Evolutionary conservation across 805 yeast genomes (phyloP).

Genomic region (Teunomyces stri): DNA sequence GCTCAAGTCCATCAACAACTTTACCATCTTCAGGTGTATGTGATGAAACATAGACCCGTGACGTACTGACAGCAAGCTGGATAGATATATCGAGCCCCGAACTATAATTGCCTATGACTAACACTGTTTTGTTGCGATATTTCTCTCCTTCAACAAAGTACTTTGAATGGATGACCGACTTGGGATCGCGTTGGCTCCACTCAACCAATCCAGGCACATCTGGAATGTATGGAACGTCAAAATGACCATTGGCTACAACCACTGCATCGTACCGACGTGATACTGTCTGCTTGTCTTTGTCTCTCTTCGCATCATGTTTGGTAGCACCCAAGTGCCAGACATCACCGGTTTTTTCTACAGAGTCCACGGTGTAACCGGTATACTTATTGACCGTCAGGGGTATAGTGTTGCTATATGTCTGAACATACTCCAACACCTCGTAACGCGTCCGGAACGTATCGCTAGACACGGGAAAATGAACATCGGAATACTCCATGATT

Average conservation of each 20-base stretch:
- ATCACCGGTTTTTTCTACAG: conserved; percentile 11
- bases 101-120: conserved; percentile 34
- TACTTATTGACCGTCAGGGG: conserved; percentile 8
- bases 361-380: conserved; percentile 11
- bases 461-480: conserved; percentile 15
- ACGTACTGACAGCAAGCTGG: conserved; percentile 11
- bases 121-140: conserved; percentile 10
- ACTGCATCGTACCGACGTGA: conserved; percentile 18
- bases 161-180: conserved; percentile 19
- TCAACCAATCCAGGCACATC: conserved; percentile 17
- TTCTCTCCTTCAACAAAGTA: conserved; percentile 16
- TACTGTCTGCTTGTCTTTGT: not conserved
- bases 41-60: conserved; percentile 13
- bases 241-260: conserved; percentile 25
- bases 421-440: conserved; percentile 17
- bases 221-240: conserved; percentile 22
- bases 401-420: conserved; percentile 15
- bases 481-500: conserved; percentile 46
- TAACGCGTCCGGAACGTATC: conserved; percentile 14
- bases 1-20: not conserved
- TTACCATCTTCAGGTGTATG: conserved; percentile 2
- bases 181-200: conserved; percentile 17
- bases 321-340: conserved; percentile 7
- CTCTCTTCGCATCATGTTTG: not conserved
- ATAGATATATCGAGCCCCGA: conserved; percentile 13